Evolutionary conservation across 2,329 filamentous ascomycete species (phyloP).

Genomic region (Clarireedia monteithiana): DNA sequence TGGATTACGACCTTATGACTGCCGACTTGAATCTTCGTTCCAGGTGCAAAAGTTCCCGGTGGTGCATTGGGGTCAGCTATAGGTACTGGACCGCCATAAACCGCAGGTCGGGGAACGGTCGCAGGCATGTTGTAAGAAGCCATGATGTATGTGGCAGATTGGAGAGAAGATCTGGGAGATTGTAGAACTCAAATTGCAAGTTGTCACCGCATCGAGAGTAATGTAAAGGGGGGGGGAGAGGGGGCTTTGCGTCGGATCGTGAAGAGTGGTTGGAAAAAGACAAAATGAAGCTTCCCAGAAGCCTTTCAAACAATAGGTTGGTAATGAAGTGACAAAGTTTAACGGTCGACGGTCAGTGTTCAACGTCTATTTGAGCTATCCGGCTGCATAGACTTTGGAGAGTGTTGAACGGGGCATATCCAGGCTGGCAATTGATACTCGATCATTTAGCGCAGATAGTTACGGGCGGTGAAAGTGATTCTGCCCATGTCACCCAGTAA

Average conservation of each 20-base stretch:
- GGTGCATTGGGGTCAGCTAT: slow-evolving; percentile 41
- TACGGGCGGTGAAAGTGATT: not conserved
- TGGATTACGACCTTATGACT: slow-evolving; percentile 89
- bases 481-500: not conserved
- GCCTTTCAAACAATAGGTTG: not conserved
- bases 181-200: slow-evolving; percentile 10
- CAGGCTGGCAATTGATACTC: slow-evolving; percentile 6
- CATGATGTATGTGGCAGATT: slow-evolving; percentile 29
- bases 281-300: not conserved
- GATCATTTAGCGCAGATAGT: not conserved
- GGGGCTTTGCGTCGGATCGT: not conserved
- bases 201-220: slow-evolving; percentile 27
- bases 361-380: slow-evolving; percentile 1
- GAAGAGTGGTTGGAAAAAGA: not conserved
- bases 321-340: not conserved
- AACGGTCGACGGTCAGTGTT: not conserved
- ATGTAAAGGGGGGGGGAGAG: not conserved
- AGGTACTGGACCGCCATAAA: slow-evolving; percentile 38
- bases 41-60: slow-evolving; percentile 83
- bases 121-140: slow-evolving; percentile 35
- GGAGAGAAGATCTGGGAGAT: slow-evolving; percentile 12
- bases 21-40: slow-evolving; percentile 95
- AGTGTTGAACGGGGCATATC: slow-evolving; percentile 5
- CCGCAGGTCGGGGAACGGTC: slow-evolving; percentile 34
- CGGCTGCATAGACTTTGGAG: not conserved